Conservation (phyloP, 1,284 basidiomycete species). For the Phlebopus sp. region DNA sequence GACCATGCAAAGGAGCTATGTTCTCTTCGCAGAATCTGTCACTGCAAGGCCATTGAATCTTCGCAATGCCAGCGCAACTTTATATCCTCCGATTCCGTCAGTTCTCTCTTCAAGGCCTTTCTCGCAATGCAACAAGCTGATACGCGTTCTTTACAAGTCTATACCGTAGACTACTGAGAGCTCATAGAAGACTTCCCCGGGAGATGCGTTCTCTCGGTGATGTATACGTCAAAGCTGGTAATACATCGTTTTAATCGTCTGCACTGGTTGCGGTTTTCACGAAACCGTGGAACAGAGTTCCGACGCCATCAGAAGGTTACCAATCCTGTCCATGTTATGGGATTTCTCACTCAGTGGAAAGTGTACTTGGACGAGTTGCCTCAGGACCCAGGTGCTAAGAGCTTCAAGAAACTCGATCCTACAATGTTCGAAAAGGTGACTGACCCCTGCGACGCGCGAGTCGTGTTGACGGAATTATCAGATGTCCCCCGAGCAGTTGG, state of each 20-base stretch:
- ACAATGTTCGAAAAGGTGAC: conserved; percentile 77
- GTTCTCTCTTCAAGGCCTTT: conserved; percentile 25
- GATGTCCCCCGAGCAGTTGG: conserved; percentile 91
- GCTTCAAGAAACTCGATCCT: conserved; percentile 70
- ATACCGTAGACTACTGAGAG: conserved; percentile 77
- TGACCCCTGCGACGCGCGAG: neutral
- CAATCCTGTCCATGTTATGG: conserved; percentile 88
- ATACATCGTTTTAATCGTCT: conserved; percentile 12
- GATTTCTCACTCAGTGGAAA: conserved; percentile 93
- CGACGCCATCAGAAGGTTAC: conserved; percentile 73
- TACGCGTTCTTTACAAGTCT: conserved; percentile 46
- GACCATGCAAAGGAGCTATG: conserved; percentile 18
- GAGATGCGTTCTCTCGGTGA: conserved; percentile 90
- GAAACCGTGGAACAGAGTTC: conserved; percentile 59
- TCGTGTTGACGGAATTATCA: conserved; percentile 27
- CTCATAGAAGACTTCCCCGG: conserved; percentile 68
- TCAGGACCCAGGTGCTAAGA: conserved; percentile 34
- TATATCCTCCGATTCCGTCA: conserved; percentile 82
- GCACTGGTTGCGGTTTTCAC: conserved; percentile 5
- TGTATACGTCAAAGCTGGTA: conserved; percentile 83
- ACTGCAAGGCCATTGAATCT: conserved; percentile 62
- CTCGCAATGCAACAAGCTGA: conserved; percentile 1
- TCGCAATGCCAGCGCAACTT: conserved; percentile 61
- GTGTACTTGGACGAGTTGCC: conserved; percentile 78
- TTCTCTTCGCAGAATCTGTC: conserved; percentile 63